phyloP scores from a whole-genome alignment of 352 stramenopile genomes.

The Globisporangium spiculum region DNA sequence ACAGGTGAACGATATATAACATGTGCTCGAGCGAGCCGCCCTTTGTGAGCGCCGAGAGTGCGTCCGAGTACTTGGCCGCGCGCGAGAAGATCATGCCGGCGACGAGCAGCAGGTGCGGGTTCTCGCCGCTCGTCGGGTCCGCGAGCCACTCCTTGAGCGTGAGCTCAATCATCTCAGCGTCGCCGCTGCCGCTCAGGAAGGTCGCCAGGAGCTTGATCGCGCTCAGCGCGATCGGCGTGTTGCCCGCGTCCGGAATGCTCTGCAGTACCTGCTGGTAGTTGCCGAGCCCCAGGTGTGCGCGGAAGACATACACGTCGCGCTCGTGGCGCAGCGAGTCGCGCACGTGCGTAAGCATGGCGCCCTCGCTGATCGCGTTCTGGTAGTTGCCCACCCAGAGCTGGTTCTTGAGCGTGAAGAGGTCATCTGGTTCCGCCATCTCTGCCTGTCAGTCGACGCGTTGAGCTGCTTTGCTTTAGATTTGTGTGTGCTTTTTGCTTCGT shows the following conservation, averaged over 20 bases:
- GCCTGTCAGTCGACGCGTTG: neutral
- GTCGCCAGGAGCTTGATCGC: conserved; percentile 87
- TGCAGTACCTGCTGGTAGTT: conserved; percentile 89
- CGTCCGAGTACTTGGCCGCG: conserved; percentile 92
- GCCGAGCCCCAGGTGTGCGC: conserved; percentile 88
- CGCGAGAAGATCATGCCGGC: conserved; percentile 93
- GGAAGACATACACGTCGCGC: conserved; percentile 93
- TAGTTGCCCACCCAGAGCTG: conserved; percentile 98
- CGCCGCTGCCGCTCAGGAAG: conserved; percentile 70
- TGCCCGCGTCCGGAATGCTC: conserved; percentile 74
- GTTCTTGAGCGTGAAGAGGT: conserved; percentile 98
- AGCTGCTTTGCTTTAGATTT: neutral
- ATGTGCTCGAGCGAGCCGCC: conserved; percentile 93
- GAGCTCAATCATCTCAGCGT: conserved; percentile 86
- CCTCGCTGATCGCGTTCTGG: conserved; percentile 92
- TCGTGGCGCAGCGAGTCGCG: conserved; percentile 85
- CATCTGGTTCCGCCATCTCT: conserved; percentile 92
- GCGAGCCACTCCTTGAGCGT: conserved; percentile 91
- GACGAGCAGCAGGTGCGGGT: conserved; percentile 91
- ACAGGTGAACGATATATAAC: conserved; percentile 80
- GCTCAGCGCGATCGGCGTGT: conserved; percentile 68
- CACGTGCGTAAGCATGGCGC: conserved; percentile 84
- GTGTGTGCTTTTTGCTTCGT: conserved; percentile 1
- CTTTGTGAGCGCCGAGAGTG: conserved; percentile 89
- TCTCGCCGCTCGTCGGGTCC: conserved; percentile 75